Conservation (phyloP, 192 early-diverging fungal species). For the Chytriomyces sp. region DNA sequence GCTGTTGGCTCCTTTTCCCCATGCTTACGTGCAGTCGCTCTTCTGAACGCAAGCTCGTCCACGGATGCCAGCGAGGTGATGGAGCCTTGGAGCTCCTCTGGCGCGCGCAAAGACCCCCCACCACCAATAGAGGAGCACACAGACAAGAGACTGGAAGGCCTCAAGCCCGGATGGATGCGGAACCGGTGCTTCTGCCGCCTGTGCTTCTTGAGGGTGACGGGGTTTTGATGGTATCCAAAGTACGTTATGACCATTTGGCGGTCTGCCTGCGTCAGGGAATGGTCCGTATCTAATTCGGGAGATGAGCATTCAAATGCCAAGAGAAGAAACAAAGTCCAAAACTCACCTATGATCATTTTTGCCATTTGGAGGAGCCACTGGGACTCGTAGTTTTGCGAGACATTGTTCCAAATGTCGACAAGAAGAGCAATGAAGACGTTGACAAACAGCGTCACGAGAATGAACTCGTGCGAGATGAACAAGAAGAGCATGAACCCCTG, state of each 20-base stretch:
- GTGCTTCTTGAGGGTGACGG: slow-evolving; percentile 5
- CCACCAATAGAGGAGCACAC: too few relatives aligned
- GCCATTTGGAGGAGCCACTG: slow-evolving; percentile 30
- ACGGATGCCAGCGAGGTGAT: neutral
- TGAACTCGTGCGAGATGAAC: slow-evolving; percentile 16
- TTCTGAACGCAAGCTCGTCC: neutral
- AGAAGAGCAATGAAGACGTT: slow-evolving; percentile 25
- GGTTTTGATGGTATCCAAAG: slow-evolving; percentile 25
- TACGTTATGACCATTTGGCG: neutral
- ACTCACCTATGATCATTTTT: slow-evolving; percentile 1
- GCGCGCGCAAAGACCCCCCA: too few relatives aligned
- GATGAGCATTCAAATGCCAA: neutral
- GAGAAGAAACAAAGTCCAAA: neutral
- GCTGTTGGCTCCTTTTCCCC: neutral
- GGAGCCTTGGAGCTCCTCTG: neutral
- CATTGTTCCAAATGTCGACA: slow-evolving; percentile 12
- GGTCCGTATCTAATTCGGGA: slow-evolving; percentile 3
- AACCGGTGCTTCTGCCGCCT: neutral
- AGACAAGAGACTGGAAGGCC: neutral
- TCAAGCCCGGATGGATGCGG: neutral
- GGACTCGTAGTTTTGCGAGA: slow-evolving; percentile 25
- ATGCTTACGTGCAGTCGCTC: neutral
- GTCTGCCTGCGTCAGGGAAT: neutral
- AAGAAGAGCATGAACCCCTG: neutral
- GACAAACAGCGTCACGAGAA: neutral